Conservation (phyloP, 306 rosid genomes). For the Lotus japonicus region DNA sequence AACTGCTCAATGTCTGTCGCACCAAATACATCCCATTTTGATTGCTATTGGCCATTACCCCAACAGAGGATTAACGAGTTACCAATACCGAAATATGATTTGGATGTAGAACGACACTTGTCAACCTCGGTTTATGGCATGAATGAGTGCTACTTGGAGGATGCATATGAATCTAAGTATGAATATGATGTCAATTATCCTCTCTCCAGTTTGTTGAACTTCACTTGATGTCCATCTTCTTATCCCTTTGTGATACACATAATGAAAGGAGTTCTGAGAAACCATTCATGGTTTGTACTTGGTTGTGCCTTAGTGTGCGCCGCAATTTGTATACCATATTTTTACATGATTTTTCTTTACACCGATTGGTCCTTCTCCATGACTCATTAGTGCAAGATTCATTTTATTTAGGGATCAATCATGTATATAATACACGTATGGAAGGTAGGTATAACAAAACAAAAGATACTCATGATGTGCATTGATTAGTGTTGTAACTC, state of each 20-base stretch:
- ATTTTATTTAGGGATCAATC: neutral
- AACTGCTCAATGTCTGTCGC: slow-evolving; percentile 22
- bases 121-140: neutral
- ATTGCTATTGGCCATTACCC: slow-evolving; percentile 35
- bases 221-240: slow-evolving; percentile 4
- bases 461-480: no score
- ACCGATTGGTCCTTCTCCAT: neutral
- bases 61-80: slow-evolving; percentile 14
- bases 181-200: slow-evolving; percentile 18
- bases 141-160: slow-evolving; percentile 14
- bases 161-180: neutral
- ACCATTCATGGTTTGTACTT: neutral
- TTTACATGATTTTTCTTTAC: neutral
- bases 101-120: neutral
- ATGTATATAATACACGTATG: neutral
- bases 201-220: slow-evolving; percentile 20
- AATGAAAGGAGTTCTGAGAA: neutral
- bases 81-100: slow-evolving; percentile 2
- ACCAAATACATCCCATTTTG: slow-evolving; percentile 16
- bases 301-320: neutral
- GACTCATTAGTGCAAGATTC: neutral
- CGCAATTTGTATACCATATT: neutral
- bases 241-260: neutral
- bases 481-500: no score
- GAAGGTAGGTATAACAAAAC: neutral